Evolutionary conservation across 805 yeast species (phyloP).

Genomic region (Jamesozyma spencerorum): DNA sequence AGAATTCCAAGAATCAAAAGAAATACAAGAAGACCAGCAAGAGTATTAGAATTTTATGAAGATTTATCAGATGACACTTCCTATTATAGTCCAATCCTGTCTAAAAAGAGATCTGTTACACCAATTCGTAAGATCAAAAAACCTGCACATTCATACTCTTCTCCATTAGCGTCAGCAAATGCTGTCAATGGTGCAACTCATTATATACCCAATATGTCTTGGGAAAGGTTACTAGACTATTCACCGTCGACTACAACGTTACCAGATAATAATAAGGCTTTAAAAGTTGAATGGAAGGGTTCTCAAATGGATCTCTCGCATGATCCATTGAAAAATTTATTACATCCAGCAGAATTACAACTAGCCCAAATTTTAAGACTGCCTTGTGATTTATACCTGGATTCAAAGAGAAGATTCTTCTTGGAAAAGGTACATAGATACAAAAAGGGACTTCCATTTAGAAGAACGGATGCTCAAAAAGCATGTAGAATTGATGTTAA

Average conservation of each 20-base stretch:
- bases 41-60: constrained; percentile 1
- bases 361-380: constrained; percentile 79
- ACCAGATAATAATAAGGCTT: constrained; percentile 53
- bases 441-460: constrained; percentile 60
- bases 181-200: constrained; percentile 22
- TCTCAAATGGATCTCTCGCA: constrained; percentile 81
- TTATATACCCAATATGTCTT: constrained; percentile 39
- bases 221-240: constrained; percentile 67
- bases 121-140: constrained; percentile 18
- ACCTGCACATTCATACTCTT: constrained; percentile 18
- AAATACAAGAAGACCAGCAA: background rate
- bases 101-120: constrained; percentile 15
- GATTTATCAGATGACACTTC: constrained; percentile 3
- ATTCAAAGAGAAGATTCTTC: constrained; percentile 72
- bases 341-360: constrained; percentile 84
- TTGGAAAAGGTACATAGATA: constrained; percentile 75
- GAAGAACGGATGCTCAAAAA: constrained; percentile 95
- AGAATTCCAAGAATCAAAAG: constrained; percentile 3
- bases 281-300: constrained; percentile 94
- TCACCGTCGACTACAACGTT: constrained; percentile 58
- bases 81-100: background rate
- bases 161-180: constrained; percentile 20
- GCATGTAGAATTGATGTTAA: constrained; percentile 94
- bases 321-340: constrained; percentile 60
- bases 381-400: constrained; percentile 74